Evolutionary conservation across 2,329 filamentous ascomycete genomes (phyloP), one percentile per base, ranked within the genome.

Genomic region (Talaromyces funiculosus): DNA sequence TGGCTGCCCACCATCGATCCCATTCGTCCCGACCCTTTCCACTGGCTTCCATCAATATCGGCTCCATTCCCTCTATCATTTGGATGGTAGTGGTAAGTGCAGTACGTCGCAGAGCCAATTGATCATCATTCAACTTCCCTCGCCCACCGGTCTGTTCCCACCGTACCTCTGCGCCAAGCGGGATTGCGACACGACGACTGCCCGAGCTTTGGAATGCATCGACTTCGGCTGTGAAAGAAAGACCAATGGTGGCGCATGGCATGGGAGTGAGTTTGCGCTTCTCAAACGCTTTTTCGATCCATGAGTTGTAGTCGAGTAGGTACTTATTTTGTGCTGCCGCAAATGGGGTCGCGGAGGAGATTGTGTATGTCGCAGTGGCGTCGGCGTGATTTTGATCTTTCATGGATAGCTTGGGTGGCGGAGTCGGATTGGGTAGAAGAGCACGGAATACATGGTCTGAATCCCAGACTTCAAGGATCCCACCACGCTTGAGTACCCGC

Each of bases 11-110:
- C 92, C 92, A 97, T 43, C 86, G 81, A 72, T 95, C 90, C 92
- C 92, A 97, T 76, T 97, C 92, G 67, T 96, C 91, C 70, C 90
- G 86, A 68, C 88, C 90, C 80, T 96, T 96, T 14, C 88, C 89
- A 69, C 89, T 95, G 49, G 86, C 85, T 68, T 96, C 89, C 67
- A 89, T 85, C 66, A 97, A 78, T 61, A 94, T 77, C 4, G 90
- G 90, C 74, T 97, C 92, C 68, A 97, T 78, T 64, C 88, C 88
- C 71, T 94, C 90, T 58, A 96, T 90, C 81, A 91, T 84, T 71
- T 92, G 89, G 57, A 95, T 84, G 5, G 92, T 86, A 2, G 89
- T 91, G 70, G 90, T 77, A 60, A 96, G 81, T n/a, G 92, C 91
- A 10, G 90, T 93, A 67, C 86, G 83, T 59, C 92, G 81, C 57